Percentiles rank a stretch among this genome's conserved stretches.
phyloP scores from a whole-genome alignment of 768 basidiomycete species.

The Russula sp. region DNA sequence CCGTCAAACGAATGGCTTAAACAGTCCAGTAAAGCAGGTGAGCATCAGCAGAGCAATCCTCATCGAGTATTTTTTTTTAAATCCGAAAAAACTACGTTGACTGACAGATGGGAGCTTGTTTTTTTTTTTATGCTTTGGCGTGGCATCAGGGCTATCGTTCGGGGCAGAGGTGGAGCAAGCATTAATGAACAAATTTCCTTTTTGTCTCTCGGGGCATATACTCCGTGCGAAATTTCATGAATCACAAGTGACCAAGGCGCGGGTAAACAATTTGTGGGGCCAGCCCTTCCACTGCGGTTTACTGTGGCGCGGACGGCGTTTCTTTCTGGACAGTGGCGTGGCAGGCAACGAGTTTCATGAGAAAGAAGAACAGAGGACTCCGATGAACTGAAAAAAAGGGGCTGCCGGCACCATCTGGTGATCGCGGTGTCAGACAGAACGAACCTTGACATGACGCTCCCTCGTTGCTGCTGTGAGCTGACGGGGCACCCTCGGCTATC shows the following conservation, averaged over 20 bases:
- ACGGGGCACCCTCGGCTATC: conserved; percentile 6
- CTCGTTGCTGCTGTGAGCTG: not conserved
- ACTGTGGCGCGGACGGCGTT: conserved; percentile 15
- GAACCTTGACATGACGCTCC: conserved; percentile 4
- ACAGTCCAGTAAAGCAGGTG: not conserved
- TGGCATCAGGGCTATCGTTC: not conserved
- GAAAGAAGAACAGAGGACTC: not conserved
- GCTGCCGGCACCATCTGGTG: conserved; percentile 1
- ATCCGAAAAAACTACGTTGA: not conserved
- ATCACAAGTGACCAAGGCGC: not conserved
- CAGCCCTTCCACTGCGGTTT: conserved; percentile 1
- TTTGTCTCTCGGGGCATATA: not conserved
- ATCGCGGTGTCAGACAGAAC: conserved; percentile 1
- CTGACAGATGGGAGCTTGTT: conserved; percentile 3
- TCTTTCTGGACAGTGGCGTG: conserved; percentile 13
- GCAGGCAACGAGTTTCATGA: conserved; percentile 17
- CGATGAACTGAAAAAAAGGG: not conserved
- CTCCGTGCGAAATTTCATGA: conserved; percentile 4
- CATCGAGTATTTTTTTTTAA: not conserved
- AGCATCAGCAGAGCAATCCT: not conserved
- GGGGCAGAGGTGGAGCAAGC: not conserved
- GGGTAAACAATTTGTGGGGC: not conserved
- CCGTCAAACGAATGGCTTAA: not conserved
- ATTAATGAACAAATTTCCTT: conserved; percentile 2
- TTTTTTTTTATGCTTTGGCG: not conserved